These are phyloP conservation scores for Boletellus sp. DNA, from an alignment of 1,284 basidiomycete species.

Conservation along the genomic window DNA sequence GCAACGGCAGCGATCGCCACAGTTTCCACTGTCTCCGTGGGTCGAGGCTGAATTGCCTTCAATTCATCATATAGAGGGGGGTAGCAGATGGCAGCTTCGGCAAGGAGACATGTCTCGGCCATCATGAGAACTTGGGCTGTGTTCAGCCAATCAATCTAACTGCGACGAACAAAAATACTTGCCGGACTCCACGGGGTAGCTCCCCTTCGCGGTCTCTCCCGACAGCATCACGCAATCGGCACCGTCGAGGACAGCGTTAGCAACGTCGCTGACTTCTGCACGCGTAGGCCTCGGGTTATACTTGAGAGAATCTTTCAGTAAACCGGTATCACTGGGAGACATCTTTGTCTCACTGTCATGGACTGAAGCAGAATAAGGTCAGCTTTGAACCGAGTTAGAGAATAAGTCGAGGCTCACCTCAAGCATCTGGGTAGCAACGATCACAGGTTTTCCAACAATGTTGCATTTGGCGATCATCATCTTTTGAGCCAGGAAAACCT, in stretches of 20 bases:
- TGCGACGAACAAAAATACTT: constrained; percentile 26
- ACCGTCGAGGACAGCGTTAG: constrained; percentile 95
- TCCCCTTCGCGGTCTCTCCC: constrained; percentile 95
- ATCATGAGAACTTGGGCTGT: constrained; percentile 82
- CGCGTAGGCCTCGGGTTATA: constrained; percentile 96
- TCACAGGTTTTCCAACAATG: constrained; percentile 94
- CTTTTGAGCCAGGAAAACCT: constrained; percentile 98
- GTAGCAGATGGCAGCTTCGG: constrained; percentile 91
- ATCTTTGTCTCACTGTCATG: constrained; percentile 72
- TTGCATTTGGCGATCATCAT: constrained; percentile 99
- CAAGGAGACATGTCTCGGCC: constrained; percentile 95
- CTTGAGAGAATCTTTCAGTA: constrained; percentile 39
- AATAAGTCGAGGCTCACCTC: constrained; percentile 58
- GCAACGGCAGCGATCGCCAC: constrained; percentile 92
- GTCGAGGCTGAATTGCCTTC: constrained; percentile 72
- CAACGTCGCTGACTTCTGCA: constrained; percentile 95
- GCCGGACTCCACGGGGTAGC: constrained; percentile 92
- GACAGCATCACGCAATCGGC: constrained; percentile 99
- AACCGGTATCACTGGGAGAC: background rate
- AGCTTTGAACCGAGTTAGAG: constrained; percentile 5
- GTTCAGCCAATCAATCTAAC: constrained; percentile 14
- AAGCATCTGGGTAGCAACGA: constrained; percentile 99
- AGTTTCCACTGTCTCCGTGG: constrained; percentile 91
- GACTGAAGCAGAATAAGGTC: constrained; percentile 49
- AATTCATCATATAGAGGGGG: constrained; percentile 90